These are phyloP conservation scores for Penicillium sp. DNA, from an alignment of 2,329 filamentous ascomycete genomes.

Conservation along the genomic window DNA sequence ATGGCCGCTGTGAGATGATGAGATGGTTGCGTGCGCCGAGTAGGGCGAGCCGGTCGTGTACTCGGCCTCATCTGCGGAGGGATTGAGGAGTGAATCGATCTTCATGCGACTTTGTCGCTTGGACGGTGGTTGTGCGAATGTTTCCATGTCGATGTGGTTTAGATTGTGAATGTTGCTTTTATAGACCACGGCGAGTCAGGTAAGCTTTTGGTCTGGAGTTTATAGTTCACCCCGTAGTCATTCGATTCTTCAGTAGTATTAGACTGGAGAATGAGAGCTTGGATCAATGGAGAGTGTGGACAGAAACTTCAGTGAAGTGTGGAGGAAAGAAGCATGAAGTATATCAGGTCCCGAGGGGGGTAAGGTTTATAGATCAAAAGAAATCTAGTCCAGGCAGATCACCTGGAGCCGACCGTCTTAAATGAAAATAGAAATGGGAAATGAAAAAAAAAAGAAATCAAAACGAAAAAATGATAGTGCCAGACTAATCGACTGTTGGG, in stretches of 20 bases:
- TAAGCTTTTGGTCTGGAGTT: too few relatives aligned
- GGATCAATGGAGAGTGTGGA: too few relatives aligned
- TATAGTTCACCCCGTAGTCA: too few relatives aligned
- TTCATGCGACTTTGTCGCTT: slow-evolving; percentile 31
- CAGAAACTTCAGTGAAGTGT: background rate
- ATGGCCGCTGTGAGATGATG: slow-evolving; percentile 12
- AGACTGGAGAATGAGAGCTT: too few relatives aligned
- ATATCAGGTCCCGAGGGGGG: slow-evolving; percentile 5
- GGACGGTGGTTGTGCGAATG: slow-evolving; percentile 18
- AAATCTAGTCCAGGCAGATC: slow-evolving; percentile 14
- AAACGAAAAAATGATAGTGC: slow-evolving; percentile 13
- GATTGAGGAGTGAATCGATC: slow-evolving; percentile 33
- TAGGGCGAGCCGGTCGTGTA: slow-evolving; percentile 15
- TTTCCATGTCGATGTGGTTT: slow-evolving; percentile 10
- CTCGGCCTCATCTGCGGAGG: slow-evolving; percentile 16
- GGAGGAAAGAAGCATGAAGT: slow-evolving; percentile 3
- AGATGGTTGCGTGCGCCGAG: slow-evolving; percentile 14
- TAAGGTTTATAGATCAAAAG: slow-evolving; percentile 22
- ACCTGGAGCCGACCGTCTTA: slow-evolving; percentile 20
- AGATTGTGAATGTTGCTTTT: too few relatives aligned
- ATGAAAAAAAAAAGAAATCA: slow-evolving; percentile 3
- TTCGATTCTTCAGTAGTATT: too few relatives aligned
- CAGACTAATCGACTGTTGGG: slow-evolving; percentile 20
- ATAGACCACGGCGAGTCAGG: too few relatives aligned
- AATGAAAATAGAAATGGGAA: slow-evolving; percentile 12